Conservation (phyloP, 1,284 basidiomycete species). For the Abortiporus biennis region DNA sequence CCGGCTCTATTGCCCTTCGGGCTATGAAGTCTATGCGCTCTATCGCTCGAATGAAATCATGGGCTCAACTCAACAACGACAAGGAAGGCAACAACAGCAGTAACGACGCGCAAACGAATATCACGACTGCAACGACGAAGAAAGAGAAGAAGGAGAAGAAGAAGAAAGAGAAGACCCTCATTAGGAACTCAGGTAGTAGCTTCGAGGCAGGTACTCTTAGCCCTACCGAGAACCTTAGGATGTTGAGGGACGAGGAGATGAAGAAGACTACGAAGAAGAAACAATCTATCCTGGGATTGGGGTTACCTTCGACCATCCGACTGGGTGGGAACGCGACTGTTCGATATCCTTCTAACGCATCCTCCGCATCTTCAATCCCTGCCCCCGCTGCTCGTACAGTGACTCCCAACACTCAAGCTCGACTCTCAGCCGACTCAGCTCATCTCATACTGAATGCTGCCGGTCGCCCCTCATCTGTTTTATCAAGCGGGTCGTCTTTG, state of each 20-base stretch:
- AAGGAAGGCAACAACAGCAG: slow-evolving; percentile 25
- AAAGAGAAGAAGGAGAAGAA: slow-evolving; percentile 20
- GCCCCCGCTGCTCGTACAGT: slow-evolving; percentile 4
- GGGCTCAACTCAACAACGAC: slow-evolving; percentile 37
- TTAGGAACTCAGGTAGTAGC: slow-evolving; percentile 47
- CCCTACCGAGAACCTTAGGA: slow-evolving; percentile 19
- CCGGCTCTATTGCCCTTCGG: slow-evolving; percentile 64
- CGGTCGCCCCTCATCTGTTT: slow-evolving; percentile 37
- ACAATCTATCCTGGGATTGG: slow-evolving; percentile 47
- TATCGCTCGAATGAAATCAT: slow-evolving; percentile 63
- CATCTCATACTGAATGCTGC: slow-evolving; percentile 20
- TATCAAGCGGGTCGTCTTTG: slow-evolving; percentile 48
- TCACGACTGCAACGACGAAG: slow-evolving; percentile 10
- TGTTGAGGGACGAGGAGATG: slow-evolving; percentile 1
- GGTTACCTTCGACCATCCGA: slow-evolving; percentile 39
- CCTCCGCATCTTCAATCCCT: slow-evolving; percentile 22
- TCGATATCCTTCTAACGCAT: slow-evolving; percentile 36
- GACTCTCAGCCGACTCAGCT: slow-evolving; percentile 43
- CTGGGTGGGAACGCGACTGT: slow-evolving; percentile 39
- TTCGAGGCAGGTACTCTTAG: slow-evolving; percentile 57
- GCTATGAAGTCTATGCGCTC: slow-evolving; percentile 72
- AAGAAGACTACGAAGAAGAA: slow-evolving; percentile 35
- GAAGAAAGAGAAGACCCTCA: slow-evolving; percentile 29
- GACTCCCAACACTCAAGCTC: slow-evolving; percentile 18
- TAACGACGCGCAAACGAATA: slow-evolving; percentile 9